Conservation (phyloP, 1,284 basidiomycete genomes). For the Stereum hirsutum region DNA sequence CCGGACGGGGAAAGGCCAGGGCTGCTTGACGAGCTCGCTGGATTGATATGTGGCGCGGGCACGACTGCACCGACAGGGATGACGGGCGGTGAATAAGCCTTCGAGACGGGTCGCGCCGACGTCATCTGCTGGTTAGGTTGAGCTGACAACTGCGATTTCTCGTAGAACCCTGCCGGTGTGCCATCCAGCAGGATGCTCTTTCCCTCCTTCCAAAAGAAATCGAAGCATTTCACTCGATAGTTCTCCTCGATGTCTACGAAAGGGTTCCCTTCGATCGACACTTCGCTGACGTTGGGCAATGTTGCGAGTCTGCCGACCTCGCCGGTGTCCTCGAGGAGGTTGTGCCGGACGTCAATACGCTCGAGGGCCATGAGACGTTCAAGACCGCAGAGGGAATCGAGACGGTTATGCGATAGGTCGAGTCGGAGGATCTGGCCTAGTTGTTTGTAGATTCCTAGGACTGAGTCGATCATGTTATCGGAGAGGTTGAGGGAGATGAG, state of each 20-base stretch:
- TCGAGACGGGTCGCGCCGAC: slow-evolving; percentile 36
- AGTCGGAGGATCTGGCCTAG: slow-evolving; percentile 73
- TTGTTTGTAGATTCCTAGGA: slow-evolving; percentile 78
- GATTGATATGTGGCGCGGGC: slow-evolving; percentile 13
- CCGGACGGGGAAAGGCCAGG: slow-evolving; percentile 27
- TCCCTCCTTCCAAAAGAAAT: slow-evolving; percentile 76
- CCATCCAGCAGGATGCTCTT: slow-evolving; percentile 72
- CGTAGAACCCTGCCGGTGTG: slow-evolving; percentile 63
- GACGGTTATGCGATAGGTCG: slow-evolving; percentile 78
- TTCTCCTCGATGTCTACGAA: slow-evolving; percentile 64
- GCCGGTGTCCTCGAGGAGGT: slow-evolving; percentile 73
- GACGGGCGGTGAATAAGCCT: slow-evolving; percentile 47
- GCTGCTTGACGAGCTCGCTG: slow-evolving; percentile 19
- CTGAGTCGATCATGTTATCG: slow-evolving; percentile 95
- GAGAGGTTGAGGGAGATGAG: slow-evolving; percentile 84
- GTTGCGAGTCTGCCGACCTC: slow-evolving; percentile 83
- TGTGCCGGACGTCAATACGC: slow-evolving; percentile 81
- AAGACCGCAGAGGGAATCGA: slow-evolving; percentile 89
- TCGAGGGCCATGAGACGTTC: slow-evolving; percentile 81
- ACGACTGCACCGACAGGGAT: slow-evolving; percentile 37
- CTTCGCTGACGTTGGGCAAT: slow-evolving; percentile 66
- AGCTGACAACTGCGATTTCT: slow-evolving; percentile 52
- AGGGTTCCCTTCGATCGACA: slow-evolving; percentile 80
- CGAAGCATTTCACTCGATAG: slow-evolving; percentile 73
- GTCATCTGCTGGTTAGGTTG: slow-evolving; percentile 41